phyloP scores from a whole-genome alignment of 371 early-diverging fungal species.

The Rhizomucor miehei region DNA sequence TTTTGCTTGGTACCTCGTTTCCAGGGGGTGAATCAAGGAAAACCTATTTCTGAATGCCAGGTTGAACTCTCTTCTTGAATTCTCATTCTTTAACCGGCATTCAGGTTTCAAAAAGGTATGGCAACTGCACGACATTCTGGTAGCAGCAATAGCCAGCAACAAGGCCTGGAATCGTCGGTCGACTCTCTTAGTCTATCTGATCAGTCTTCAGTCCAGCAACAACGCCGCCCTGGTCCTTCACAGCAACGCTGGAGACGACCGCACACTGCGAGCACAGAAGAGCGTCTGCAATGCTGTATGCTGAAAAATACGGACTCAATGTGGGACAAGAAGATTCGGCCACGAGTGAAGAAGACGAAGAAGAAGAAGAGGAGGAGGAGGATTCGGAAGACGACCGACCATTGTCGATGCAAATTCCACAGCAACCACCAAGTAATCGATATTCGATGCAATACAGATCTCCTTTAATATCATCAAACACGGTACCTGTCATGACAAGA shows the following conservation, averaged over 20 bases:
- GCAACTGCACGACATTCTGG: not conserved
- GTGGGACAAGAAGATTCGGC: not conserved
- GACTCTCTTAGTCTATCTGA: slow-evolving; percentile 8
- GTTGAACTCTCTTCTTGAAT: no score
- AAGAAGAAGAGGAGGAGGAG: slow-evolving; percentile 27
- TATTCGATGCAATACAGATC: not conserved
- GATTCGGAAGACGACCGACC: slow-evolving; percentile 26
- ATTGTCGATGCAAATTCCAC: not conserved
- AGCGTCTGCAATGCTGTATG: slow-evolving; percentile 10
- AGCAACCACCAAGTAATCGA: not conserved
- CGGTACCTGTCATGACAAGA: not conserved
- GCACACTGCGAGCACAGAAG: slow-evolving; percentile 10
- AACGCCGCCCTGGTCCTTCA: not conserved
- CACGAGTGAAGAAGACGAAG: not conserved
- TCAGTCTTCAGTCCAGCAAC: slow-evolving; percentile 9
- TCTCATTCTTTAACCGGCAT: no score
- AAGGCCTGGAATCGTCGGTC: not conserved
- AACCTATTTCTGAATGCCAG: no score
- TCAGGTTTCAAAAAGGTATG: no score
- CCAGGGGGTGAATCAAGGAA: no score
- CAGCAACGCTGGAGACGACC: slow-evolving; percentile 4
- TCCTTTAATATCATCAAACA: not conserved
- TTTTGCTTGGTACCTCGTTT: no score
- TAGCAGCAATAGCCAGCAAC: not conserved
- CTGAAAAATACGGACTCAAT: slow-evolving; percentile 21